Conservation (phyloP, 1,284 basidiomycete species). For the Cryptococcus sp. region DNA sequence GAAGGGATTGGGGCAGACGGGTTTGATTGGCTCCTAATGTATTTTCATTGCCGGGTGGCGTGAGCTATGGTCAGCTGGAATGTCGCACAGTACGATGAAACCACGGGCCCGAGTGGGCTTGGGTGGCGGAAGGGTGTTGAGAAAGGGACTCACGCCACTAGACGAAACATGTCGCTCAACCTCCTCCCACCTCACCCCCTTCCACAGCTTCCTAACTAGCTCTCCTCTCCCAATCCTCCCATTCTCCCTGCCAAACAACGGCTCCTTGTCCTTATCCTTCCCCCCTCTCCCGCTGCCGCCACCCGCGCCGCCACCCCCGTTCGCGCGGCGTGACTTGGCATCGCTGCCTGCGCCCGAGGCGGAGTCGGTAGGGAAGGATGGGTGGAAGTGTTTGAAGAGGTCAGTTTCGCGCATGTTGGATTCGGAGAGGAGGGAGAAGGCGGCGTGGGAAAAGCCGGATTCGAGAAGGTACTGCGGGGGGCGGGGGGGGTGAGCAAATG, state of each 20-base stretch:
- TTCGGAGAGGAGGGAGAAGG: slow-evolving; percentile 43
- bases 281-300: background rate
- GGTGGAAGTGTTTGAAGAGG: slow-evolving; percentile 43
- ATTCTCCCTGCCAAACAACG: slow-evolving; percentile 24
- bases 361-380: slow-evolving; percentile 18
- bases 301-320: background rate
- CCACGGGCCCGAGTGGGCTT: no score
- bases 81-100: background rate
- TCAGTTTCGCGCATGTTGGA: slow-evolving; percentile 38
- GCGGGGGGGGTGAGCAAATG: no score
- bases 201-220: slow-evolving; percentile 44
- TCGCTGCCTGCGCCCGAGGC: slow-evolving; percentile 18
- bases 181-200: slow-evolving; percentile 44
- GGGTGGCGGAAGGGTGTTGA: no score
- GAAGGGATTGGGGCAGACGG: slow-evolving; percentile 38
- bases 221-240: slow-evolving; percentile 40
- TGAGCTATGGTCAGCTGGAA: background rate
- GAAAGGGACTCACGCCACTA: slow-evolving; percentile 24
- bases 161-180: slow-evolving; percentile 37
- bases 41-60: no score
- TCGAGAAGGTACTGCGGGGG: slow-evolving; percentile 42
- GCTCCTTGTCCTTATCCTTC: slow-evolving; percentile 8
- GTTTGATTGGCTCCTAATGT: slow-evolving; percentile 23
- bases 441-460: slow-evolving; percentile 46
- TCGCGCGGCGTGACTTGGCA: slow-evolving; percentile 6